phyloP scores from a whole-genome alignment of 1,284 basidiomycete genomes.

The Ceratobasidium sp. region DNA sequence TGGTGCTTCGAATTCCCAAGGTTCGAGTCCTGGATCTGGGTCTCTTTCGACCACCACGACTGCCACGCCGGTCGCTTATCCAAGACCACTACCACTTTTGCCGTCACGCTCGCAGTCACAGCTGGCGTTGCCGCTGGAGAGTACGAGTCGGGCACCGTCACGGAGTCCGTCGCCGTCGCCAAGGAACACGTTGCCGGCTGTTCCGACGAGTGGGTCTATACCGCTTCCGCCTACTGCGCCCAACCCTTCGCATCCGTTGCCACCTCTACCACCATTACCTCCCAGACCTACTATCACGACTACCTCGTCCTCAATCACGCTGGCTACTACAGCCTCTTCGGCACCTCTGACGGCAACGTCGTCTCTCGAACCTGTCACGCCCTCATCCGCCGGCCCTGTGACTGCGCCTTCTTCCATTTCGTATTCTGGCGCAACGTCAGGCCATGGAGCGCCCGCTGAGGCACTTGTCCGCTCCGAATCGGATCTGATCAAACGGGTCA shows the following conservation, averaged over 20 bases:
- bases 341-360: not conserved
- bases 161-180: not conserved
- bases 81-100: constrained; percentile 5
- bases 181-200: not conserved
- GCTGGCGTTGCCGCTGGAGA: constrained; percentile 18
- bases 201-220: constrained; percentile 14
- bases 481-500: constrained; percentile 4
- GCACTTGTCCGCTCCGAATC: not conserved
- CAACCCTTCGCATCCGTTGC: constrained; percentile 1
- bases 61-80: not conserved
- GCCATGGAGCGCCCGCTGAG: not conserved
- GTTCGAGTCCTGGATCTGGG: not conserved
- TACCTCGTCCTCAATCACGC: not conserved
- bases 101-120: constrained; percentile 5
- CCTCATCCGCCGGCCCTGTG: not conserved
- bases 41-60: not conserved
- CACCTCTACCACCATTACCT: not conserved
- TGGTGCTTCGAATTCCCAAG: not conserved
- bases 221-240: constrained; percentile 8
- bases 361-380: not conserved
- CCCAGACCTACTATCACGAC: not conserved
- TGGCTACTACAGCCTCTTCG: not conserved
- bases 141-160: not conserved
- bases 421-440: constrained; percentile 1
- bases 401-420: constrained; percentile 1